A percentile compares a stretch with the other conserved stretches of the same genome.
Evolutionary conservation across 257 asterid species (phyloP).

Genomic region (Solanum ossicruentum): DNA sequence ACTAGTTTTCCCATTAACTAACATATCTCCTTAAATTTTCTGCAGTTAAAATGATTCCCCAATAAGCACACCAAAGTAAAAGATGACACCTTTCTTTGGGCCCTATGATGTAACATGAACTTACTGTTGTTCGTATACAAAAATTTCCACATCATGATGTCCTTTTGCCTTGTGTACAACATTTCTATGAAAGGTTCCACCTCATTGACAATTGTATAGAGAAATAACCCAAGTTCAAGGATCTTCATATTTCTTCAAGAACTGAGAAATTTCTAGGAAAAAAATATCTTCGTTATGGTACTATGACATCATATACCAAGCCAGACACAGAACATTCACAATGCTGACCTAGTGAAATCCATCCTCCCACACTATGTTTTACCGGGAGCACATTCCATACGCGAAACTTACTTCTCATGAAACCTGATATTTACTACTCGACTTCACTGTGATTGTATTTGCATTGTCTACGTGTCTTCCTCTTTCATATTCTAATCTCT

Average conservation of each 20-base stretch:
- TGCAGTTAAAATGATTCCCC: background rate
- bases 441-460: background rate
- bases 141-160: background rate
- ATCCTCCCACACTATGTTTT: background rate
- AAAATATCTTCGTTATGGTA: background rate
- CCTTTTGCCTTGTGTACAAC: background rate
- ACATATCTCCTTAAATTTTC: background rate
- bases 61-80: background rate
- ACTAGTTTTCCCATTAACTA: background rate
- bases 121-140: background rate
- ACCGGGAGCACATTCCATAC: background rate
- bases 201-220: background rate
- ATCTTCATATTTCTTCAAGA: background rate
- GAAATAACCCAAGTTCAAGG: background rate
- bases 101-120: background rate
- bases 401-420: background rate
- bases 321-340: background rate
- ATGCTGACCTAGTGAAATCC: background rate
- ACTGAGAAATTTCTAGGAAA: background rate
- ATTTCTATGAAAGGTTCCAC: background rate
- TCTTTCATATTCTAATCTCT: background rate
- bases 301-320: background rate
- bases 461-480: background rate
- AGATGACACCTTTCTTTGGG: background rate
- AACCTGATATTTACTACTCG: background rate